These are phyloP conservation scores for Colletotrichum echinochloae DNA, from an alignment of 2,329 filamentous ascomycete species.

Conservation along the genomic window DNA sequence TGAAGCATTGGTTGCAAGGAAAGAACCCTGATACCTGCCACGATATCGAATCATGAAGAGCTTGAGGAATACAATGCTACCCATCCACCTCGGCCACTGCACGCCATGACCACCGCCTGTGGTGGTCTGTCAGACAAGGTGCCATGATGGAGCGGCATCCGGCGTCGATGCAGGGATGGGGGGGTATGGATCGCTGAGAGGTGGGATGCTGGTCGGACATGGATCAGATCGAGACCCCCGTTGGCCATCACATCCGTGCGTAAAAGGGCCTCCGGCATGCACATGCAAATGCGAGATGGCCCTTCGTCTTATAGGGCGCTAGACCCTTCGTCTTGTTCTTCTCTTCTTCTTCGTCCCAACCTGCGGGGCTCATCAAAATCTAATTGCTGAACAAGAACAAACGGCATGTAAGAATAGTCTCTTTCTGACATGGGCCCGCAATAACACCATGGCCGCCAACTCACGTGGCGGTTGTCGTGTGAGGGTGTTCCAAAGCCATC, in stretches of 20 bases:
- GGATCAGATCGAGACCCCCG: conserved; percentile 9
- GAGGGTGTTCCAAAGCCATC: background rate
- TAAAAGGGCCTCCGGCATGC: conserved; percentile 6
- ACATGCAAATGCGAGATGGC: conserved; percentile 8
- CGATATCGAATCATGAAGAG: background rate
- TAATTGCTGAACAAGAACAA: background rate
- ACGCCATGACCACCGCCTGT: too few species aligned
- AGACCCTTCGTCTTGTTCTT: background rate
- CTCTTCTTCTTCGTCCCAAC: background rate
- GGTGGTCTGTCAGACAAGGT: too few species aligned
- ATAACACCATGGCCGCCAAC: background rate
- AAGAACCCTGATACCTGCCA: background rate
- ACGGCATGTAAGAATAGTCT: background rate
- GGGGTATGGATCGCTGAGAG: too few species aligned
- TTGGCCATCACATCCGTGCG: conserved; percentile 21
- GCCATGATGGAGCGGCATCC: too few species aligned
- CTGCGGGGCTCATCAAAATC: too few species aligned
- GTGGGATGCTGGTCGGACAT: conserved; percentile 17
- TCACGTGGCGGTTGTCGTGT: background rate
- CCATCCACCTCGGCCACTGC: conserved; percentile 1
- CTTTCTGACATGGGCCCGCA: background rate
- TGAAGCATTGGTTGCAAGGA: background rate
- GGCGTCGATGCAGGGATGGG: too few species aligned
- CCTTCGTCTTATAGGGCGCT: background rate
- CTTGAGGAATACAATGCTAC: conserved; percentile 2